A percentile compares a stretch with the other conserved stretches of the same genome.
Evolutionary conservation across 1,139 yeast species (phyloP).

Genomic region (Nakaseomyces sp.): DNA sequence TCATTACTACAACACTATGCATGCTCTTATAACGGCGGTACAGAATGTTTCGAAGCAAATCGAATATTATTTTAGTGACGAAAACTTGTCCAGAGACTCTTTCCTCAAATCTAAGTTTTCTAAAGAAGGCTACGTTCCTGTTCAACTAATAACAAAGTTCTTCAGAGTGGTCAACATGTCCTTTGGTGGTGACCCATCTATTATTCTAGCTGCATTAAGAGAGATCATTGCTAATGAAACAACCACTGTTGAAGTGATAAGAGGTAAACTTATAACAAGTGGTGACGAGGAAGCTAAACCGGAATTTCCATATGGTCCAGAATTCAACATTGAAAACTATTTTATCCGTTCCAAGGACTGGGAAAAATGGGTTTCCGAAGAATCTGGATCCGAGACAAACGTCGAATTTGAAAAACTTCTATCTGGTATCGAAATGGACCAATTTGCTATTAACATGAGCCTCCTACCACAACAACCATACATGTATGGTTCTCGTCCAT

Average conservation of each 20-base stretch:
- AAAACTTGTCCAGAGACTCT: slow-evolving; percentile 45
- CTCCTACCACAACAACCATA: slow-evolving; percentile 10
- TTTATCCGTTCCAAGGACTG: slow-evolving; percentile 13
- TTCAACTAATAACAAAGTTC: slow-evolving; percentile 21
- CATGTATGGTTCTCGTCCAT: slow-evolving; percentile 3
- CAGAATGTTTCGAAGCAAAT: slow-evolving; percentile 46
- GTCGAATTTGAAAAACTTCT: slow-evolving; percentile 23
- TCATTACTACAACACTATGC: slow-evolving; percentile 18
- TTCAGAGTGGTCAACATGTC: slow-evolving; percentile 25
- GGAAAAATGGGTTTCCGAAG: slow-evolving; percentile 11
- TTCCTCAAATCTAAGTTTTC: slow-evolving; percentile 21
- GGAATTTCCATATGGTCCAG: background rate
- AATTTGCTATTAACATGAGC: slow-evolving; percentile 16
- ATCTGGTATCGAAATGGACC: slow-evolving; percentile 20
- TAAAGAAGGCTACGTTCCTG: slow-evolving; percentile 23
- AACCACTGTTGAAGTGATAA: slow-evolving; percentile 19
- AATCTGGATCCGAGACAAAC: slow-evolving; percentile 7
- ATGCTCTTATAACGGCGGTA: slow-evolving; percentile 32
- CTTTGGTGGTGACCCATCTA: slow-evolving; percentile 23
- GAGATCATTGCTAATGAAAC: slow-evolving; percentile 21
- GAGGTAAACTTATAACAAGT: slow-evolving; percentile 3
- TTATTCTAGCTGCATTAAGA: slow-evolving; percentile 24
- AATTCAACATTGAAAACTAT: slow-evolving; percentile 9
- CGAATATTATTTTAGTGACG: slow-evolving; percentile 82
- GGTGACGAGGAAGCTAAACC: slow-evolving; percentile 1